Evolutionary conservation across 768 basidiomycete species (phyloP), one percentile per base, ranked within the genome.

Genomic region (Suillus variegatus): DNA sequence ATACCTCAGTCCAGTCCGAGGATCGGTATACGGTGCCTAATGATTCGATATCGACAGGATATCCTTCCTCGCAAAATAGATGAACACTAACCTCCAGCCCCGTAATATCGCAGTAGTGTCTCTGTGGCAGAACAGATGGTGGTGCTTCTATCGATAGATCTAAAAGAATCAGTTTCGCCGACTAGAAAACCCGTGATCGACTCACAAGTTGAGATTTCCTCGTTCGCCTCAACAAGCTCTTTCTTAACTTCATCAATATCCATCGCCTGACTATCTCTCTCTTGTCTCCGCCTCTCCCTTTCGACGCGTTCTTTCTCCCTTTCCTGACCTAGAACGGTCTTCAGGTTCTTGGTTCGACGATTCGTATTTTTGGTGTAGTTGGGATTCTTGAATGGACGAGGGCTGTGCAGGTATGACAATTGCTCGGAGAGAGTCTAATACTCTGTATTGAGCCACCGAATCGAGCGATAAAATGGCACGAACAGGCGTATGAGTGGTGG

Each of bases 141-240:
- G 93, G 91, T 6, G 93, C 92, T 73, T 95, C 93, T 51, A 95
- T 91, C 3, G 89, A 91, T 7, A 85, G 84, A 69, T 94, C 92
- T 94, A 66, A 8, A 46, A 38, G 25, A 13, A 16, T 40, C 35
- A 36, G 25, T 43, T 63, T 2, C 38, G 38, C 47, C 61, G 55
- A 16, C 58, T 35, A 2, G 6, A 25, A 58, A 40, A 51, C 35
- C 61, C 12, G 13, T 14, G 32, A 6, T 36, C 14, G 71, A 74
- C 89, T 58, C 64, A 91, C 92, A 94, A 1, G 89, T 90, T 0
- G 91, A 88, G 4, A 87, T 74, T 41, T 93, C 92, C 57, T 90
- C 90, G 6, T 28, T 28, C 10, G 6, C 18, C 32, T 84, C 86
- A 9, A 71, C 69, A 18, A 68, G 62, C 18, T 65, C 65, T 25